Percentiles rank a stretch among this genome's conserved stretches.
Evolutionary conservation across 176 grass and related monocot species (phyloP).

Genomic region (Canna indica): DNA sequence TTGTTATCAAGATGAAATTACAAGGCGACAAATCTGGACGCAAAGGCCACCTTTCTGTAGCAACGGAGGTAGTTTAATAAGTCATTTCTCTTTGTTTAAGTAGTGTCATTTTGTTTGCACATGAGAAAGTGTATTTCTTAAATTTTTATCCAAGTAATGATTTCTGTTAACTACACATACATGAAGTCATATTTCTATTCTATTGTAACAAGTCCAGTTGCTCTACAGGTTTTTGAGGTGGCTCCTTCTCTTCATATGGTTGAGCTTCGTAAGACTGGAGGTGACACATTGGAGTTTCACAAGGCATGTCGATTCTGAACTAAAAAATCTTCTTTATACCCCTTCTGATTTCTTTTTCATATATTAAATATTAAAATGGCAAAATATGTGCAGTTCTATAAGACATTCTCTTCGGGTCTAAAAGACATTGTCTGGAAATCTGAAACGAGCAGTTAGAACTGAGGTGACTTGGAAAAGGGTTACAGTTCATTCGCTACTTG

Average conservation of each 20-base stretch:
- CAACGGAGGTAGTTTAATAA: conserved; percentile 45
- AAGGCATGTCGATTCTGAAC: conserved; percentile 35
- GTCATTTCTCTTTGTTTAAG: background rate
- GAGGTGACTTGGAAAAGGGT: background rate
- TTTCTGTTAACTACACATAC: background rate
- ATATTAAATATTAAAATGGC: background rate
- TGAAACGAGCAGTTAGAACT: conserved; percentile 27
- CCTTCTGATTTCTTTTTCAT: conserved; percentile 2
- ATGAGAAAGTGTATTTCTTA: background rate
- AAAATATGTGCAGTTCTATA: conserved; percentile 64
- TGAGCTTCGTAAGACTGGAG: conserved; percentile 93
- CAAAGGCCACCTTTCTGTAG: conserved; percentile 88
- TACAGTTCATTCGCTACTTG: background rate
- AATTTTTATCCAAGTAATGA: background rate
- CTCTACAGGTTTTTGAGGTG: conserved; percentile 87
- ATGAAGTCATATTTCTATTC: background rate
- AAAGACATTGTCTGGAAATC: conserved; percentile 95
- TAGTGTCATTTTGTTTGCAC: background rate
- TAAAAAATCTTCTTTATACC: background rate
- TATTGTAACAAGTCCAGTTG: background rate
- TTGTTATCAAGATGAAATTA: conserved; percentile 63
- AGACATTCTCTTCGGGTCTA: conserved; percentile 68
- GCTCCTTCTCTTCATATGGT: conserved; percentile 93
- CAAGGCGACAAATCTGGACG: conserved; percentile 93
- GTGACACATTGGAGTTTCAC: conserved; percentile 95